Percentiles rank a stretch among this genome's conserved stretches.
Conservation (phyloP, 2,329 filamentous ascomycete species). For the Setomelanomma holmii region DNA sequence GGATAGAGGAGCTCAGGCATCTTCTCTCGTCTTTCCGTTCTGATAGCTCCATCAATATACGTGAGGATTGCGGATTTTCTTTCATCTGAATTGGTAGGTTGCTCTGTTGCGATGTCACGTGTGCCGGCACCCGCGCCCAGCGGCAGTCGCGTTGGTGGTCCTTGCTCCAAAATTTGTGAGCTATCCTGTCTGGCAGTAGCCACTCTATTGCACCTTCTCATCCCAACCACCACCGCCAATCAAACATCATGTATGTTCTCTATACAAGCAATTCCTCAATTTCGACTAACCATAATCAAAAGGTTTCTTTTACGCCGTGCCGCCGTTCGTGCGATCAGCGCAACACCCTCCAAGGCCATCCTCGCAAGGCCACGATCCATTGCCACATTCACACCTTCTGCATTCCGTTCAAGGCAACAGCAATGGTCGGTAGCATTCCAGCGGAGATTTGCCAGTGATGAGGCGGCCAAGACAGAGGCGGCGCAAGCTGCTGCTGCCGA, state of each 20-base stretch:
- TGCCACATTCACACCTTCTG: constrained; percentile 39
- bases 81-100: too few relatives aligned
- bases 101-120: neutral
- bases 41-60: too few relatives aligned
- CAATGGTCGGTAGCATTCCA: constrained; percentile 53
- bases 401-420: constrained; percentile 44
- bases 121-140: too few relatives aligned
- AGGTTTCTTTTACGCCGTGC: constrained; percentile 67
- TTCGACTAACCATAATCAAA: constrained; percentile 7
- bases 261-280: neutral
- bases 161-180: neutral
- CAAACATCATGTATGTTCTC: constrained; percentile 25
- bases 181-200: too few relatives aligned
- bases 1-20: too few relatives aligned
- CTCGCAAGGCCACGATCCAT: constrained; percentile 51
- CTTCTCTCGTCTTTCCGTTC: too few relatives aligned
- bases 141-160: neutral
- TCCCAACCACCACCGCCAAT: neutral
- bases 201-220: neutral
- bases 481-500: constrained; percentile 37
- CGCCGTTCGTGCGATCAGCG: constrained; percentile 61
- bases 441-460: constrained; percentile 58
- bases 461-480: constrained; percentile 49
- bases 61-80: too few relatives aligned
- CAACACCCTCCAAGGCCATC: constrained; percentile 54